phyloP scores from a whole-genome alignment of 2,329 filamentous ascomycete genomes.

The Penicillium hordei region DNA sequence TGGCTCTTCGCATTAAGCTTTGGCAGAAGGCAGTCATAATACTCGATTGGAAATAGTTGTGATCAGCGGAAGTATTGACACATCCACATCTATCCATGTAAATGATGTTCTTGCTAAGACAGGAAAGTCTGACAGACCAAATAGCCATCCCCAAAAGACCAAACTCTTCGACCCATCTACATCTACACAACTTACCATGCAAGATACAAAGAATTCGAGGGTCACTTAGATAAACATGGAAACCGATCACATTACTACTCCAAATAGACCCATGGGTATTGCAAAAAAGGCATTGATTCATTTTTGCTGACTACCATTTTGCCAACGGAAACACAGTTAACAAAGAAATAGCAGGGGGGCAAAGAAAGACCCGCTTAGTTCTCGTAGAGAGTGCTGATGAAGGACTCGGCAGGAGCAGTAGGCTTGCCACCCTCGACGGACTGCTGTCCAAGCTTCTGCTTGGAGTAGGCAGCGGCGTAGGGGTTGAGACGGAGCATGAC shows the following conservation, averaged over 20 bases:
- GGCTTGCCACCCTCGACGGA: slow-evolving; percentile 65
- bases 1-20: too few relatives aligned
- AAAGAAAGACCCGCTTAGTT: slow-evolving; percentile 43
- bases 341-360: slow-evolving; percentile 21
- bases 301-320: slow-evolving; percentile 32
- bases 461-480: slow-evolving; percentile 86
- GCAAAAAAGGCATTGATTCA: slow-evolving; percentile 33
- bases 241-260: slow-evolving; percentile 33
- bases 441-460: slow-evolving; percentile 77
- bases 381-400: slow-evolving; percentile 54
- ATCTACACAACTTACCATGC: slow-evolving; percentile 12
- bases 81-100: background rate
- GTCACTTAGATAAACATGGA: slow-evolving; percentile 17
- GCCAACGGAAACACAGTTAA: slow-evolving; percentile 20
- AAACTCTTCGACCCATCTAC: slow-evolving; percentile 6
- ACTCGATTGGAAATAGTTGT: background rate
- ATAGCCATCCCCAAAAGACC: background rate
- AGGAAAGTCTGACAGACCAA: background rate
- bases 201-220: slow-evolving; percentile 8
- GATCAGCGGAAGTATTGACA: background rate
- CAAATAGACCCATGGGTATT: slow-evolving; percentile 28
- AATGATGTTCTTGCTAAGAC: too few relatives aligned
- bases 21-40: background rate
- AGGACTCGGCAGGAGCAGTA: slow-evolving; percentile 52
- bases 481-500: slow-evolving; percentile 98